Base-by-base conservation (phyloP, 805 yeast species). In the Isabelozyma heimii region DNA sequence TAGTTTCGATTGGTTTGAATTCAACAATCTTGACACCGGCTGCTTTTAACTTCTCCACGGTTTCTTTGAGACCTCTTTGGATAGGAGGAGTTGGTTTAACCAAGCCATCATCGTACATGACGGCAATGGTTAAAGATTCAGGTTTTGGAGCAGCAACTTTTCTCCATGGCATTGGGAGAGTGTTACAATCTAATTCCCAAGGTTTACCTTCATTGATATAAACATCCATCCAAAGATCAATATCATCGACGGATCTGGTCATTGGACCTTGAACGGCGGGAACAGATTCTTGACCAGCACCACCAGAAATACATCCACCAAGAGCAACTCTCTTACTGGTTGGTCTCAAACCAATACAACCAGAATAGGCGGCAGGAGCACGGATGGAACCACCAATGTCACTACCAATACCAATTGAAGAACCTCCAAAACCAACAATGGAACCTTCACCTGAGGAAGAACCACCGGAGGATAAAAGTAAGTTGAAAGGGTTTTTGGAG, bases 51-150 rank as follows among this genome's bases (percentile, higher is more conserved):
- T 81, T 83, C 8, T 69, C 77, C 14, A 70, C 84, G 5, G 81
- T 78, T 44, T 70, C 67, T 52, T 81, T 70, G 60, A 88, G 69
- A 37, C 76, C 87, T 57, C 90, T 72, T 14, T 66, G 57, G 41
- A 83, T 72, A 43, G 91, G 89, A 14, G 91, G 88, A 49, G 82
- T 80, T 44, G 88, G 87, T 55, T 77, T 81, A 12, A 84, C 87
- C 37, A 80, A 57, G 20, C 85, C 87, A 61, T 85, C 89, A 56
- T 83, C 85, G 58, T 70, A 81, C 65, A 83, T 70, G 27, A 85
- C 76, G 30, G 84, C 91, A 54, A 85, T 77, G 9, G 83, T 84
- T 53, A 85, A 63, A 17, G 67, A 66, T 28, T 59, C 47, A 3
- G 83, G 69, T n/a, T 61, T 58, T 1, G 77, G 77, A 40, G 53